phyloP scores from a whole-genome alignment of 257 asterid genomes.

The Plantago major region DNA sequence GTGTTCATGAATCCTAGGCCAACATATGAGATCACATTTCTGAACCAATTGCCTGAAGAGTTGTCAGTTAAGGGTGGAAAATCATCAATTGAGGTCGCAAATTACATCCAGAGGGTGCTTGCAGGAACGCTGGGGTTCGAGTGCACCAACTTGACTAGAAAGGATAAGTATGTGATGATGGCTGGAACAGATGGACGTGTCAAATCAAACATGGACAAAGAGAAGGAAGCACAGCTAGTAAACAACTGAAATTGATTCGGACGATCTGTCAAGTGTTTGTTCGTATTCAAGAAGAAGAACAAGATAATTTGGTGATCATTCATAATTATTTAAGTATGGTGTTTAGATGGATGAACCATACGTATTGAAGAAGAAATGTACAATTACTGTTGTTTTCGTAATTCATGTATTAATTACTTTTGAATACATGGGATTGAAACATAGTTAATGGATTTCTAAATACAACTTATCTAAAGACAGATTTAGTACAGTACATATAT shows the following conservation, averaged over 20 bases:
- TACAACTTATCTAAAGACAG: no score
- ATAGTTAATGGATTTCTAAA: no score
- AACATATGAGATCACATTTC: slow-evolving; percentile 67
- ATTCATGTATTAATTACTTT: no score
- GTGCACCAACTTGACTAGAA: slow-evolving; percentile 81
- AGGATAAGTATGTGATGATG: slow-evolving; percentile 70
- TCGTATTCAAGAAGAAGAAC: no score
- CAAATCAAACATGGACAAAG: slow-evolving; percentile 26
- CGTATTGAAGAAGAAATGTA: no score
- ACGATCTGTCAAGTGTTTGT: no score
- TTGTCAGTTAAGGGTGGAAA: slow-evolving; percentile 57
- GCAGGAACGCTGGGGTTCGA: slow-evolving; percentile 82
- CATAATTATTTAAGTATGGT: no score
- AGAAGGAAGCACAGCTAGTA: not conserved
- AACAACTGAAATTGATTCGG: not conserved
- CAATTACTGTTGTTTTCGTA: no score
- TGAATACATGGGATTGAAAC: no score
- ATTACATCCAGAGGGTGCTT: slow-evolving; percentile 63
- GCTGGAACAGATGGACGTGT: slow-evolving; percentile 86
- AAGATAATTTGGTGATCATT: no score
- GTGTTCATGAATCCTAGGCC: slow-evolving; percentile 94
- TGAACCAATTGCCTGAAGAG: slow-evolving; percentile 61
- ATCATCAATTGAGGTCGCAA: slow-evolving; percentile 78
- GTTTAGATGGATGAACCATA: no score
- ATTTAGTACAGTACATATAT: no score